These are phyloP conservation scores for Diacronema lutheri DNA, from an alignment of 78 protist species.

Conservation along the genomic window DNA sequence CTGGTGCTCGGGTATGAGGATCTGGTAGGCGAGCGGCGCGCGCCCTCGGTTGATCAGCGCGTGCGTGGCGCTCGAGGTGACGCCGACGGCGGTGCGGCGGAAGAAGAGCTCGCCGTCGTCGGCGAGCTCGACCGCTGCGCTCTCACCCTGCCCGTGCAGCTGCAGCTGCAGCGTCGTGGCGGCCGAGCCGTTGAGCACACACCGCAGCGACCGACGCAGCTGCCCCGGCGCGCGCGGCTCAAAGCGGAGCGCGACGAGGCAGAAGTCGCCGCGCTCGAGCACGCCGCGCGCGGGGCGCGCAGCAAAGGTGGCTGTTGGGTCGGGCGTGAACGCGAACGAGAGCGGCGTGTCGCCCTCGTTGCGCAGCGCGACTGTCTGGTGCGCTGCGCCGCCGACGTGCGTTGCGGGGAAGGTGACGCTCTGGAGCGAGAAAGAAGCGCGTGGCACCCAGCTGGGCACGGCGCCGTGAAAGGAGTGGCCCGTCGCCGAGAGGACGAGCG, in stretches of 20 bases:
- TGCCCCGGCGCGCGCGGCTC: not conserved
- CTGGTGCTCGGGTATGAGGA: not conserved
- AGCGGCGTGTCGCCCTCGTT: slow-evolving; percentile 39
- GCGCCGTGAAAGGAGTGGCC: slow-evolving; percentile 28
- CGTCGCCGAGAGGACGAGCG: not conserved
- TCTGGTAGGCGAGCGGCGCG: slow-evolving; percentile 4
- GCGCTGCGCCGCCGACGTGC: not conserved
- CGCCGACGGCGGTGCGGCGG: slow-evolving; percentile 35
- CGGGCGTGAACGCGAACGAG: not conserved
- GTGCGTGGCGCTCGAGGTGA: not conserved
- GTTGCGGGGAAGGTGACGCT: not conserved
- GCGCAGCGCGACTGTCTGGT: not conserved
- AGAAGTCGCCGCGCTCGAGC: not conserved
- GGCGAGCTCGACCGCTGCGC: not conserved
- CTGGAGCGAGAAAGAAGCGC: not conserved
- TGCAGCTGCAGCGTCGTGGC: not conserved
- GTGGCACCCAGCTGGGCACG: not conserved
- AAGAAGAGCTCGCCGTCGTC: not conserved
- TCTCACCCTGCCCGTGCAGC: not conserved
- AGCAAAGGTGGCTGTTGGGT: not conserved
- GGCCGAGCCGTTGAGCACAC: not conserved
- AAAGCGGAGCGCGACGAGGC: slow-evolving; percentile 27
- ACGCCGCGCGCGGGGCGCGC: not conserved
- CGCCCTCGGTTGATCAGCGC: slow-evolving; percentile 15
- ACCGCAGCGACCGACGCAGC: not conserved